phyloP scores from a whole-genome alignment of 2,329 filamentous ascomycete species.

The Fusarium sambucinum region DNA sequence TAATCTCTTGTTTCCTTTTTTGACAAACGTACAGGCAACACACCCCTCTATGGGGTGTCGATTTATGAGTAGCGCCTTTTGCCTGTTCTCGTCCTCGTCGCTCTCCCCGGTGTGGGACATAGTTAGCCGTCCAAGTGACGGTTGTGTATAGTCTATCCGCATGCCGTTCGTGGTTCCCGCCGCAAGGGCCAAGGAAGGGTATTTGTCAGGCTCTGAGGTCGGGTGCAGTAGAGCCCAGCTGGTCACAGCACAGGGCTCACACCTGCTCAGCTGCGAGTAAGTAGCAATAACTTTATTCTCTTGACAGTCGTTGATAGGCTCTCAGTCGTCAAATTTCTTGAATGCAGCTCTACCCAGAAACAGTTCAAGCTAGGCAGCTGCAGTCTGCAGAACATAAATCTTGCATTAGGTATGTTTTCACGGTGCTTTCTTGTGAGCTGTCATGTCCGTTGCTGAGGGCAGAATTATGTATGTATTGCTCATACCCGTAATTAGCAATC shows the following conservation, averaged over 20 bases:
- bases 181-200: conserved; percentile 4
- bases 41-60: conserved; percentile 10
- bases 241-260: not conserved
- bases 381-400: conserved; percentile 43
- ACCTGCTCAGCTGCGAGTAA: not conserved
- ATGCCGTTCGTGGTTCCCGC: conserved; percentile 35
- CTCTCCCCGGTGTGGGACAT: conserved; percentile 25
- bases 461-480: conserved; percentile 3
- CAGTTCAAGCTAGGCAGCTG: conserved; percentile 12
- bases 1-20: conserved; percentile 18
- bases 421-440: conserved; percentile 13
- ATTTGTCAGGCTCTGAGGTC: conserved; percentile 3
- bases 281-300: conserved; percentile 24
- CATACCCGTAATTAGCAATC: conserved; percentile 11
- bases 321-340: conserved; percentile 4
- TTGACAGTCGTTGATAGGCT: not conserved
- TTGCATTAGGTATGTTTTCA: conserved; percentile 35
- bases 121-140: conserved; percentile 15
- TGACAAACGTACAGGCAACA: not conserved
- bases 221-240: not conserved
- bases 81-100: conserved; percentile 30
- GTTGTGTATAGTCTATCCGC: conserved; percentile 32
- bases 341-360: conserved; percentile 4
- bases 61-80: conserved; percentile 13
- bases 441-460: conserved; percentile 15